A percentile compares a stretch with the other conserved stretches of the same genome.
These are phyloP conservation scores for Aspergillus tamarii DNA, from an alignment of 2,329 filamentous ascomycete species.

Conservation along the genomic window DNA sequence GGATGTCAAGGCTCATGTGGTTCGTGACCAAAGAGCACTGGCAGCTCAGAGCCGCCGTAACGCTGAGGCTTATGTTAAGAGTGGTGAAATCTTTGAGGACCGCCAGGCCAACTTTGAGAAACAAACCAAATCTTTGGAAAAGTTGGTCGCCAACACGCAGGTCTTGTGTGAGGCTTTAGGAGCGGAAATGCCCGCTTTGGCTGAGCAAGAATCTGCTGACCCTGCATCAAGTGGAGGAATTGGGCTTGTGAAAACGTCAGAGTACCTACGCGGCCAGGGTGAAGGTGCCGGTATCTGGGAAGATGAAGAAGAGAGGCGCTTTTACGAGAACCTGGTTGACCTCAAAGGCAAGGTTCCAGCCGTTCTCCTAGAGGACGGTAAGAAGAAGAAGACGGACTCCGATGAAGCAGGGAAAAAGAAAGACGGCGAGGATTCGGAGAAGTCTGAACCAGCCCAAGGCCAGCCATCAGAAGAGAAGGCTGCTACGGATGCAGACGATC, in stretches of 20 bases:
- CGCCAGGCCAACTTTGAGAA: constrained; percentile 95
- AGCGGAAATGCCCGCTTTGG: constrained; percentile 90
- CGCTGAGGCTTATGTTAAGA: constrained; percentile 97
- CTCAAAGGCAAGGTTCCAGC: constrained; percentile 93
- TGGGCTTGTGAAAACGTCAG: constrained; percentile 88
- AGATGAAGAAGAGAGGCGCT: constrained; percentile 95
- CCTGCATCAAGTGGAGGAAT: constrained; percentile 74
- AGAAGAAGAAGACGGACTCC: constrained; percentile 84
- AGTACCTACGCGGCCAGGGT: constrained; percentile 86
- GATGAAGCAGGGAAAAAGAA: constrained; percentile 86
- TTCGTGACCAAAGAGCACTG: constrained; percentile 90
- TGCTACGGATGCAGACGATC: constrained; percentile 68
- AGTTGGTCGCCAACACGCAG: constrained; percentile 86
- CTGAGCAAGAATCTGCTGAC: constrained; percentile 75
- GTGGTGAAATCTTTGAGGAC: constrained; percentile 97
- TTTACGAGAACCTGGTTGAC: constrained; percentile 96
- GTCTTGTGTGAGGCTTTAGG: constrained; percentile 85
- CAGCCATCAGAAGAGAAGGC: constrained; percentile 55
- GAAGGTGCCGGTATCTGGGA: constrained; percentile 97
- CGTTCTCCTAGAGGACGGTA: constrained; percentile 88
- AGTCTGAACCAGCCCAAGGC: constrained; percentile 40
- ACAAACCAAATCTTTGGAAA: constrained; percentile 87
- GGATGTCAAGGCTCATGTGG: constrained; percentile 84
- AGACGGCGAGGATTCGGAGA: constrained; percentile 54
- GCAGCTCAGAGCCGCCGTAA: constrained; percentile 87